Evolutionary conservation across 2,329 filamentous ascomycete genomes (phyloP).

Genomic region (Trichoderma sp.): DNA sequence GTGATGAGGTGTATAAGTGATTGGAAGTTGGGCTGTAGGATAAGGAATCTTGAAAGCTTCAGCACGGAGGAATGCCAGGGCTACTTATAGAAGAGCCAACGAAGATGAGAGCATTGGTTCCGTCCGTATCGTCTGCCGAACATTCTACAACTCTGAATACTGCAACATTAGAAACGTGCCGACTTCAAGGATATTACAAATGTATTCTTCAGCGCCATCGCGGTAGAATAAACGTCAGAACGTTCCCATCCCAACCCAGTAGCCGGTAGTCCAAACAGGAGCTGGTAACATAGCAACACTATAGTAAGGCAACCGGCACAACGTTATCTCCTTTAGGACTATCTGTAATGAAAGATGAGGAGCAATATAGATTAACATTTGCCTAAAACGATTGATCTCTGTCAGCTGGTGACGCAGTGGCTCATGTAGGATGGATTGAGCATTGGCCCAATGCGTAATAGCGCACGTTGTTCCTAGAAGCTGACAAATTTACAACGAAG

Average conservation of each 20-base stretch:
- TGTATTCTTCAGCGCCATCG: not conserved
- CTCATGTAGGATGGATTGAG: not conserved
- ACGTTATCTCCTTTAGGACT: not conserved
- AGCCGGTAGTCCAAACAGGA: not conserved
- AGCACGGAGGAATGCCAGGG: not conserved
- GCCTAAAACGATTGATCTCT: not conserved
- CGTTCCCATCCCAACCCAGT: not conserved
- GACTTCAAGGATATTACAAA: not conserved
- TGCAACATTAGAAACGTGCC: not conserved
- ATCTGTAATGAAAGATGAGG: not conserved
- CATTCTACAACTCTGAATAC: too few relatives aligned
- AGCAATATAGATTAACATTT: not conserved
- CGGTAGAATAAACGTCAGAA: not conserved
- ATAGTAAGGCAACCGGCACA: not conserved
- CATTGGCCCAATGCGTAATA: not conserved
- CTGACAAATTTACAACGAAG: not conserved
- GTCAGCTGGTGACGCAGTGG: not conserved
- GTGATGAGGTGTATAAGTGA: not conserved
- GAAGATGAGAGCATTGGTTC: not conserved
- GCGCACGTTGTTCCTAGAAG: not conserved
- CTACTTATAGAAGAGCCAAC: conserved; percentile 5
- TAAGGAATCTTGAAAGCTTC: not conserved
- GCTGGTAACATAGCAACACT: not conserved
- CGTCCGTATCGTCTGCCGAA: not conserved
- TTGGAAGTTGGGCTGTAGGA: not conserved